phyloP scores from a whole-genome alignment of 1,284 basidiomycete genomes.

The Hypsizygus ulmarius region DNA sequence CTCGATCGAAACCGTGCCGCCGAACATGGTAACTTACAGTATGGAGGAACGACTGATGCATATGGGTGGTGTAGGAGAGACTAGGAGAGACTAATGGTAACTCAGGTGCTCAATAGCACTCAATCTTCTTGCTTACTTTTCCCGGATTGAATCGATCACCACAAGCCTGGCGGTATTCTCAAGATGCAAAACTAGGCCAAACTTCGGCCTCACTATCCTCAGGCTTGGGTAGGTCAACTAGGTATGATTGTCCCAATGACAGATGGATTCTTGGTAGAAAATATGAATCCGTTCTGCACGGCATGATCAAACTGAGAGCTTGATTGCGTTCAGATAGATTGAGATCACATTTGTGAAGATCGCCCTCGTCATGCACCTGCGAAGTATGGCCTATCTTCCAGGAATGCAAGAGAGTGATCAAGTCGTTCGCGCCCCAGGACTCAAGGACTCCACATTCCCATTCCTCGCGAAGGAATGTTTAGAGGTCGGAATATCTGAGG shows the following conservation, averaged over 20 bases:
- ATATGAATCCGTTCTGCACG: conserved; percentile 58
- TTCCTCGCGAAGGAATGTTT: conserved; percentile 47
- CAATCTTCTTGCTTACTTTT: conserved; percentile 44
- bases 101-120: too few species aligned
- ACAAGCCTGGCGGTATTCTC: conserved; percentile 41
- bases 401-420: conserved; percentile 50
- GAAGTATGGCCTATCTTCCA: conserved; percentile 58
- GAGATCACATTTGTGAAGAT: conserved; percentile 40
- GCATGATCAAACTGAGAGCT: conserved; percentile 57
- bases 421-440: conserved; percentile 57
- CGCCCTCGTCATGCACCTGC: conserved; percentile 41
- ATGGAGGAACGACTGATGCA: not conserved
- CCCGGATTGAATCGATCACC: conserved; percentile 56
- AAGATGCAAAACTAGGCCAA: conserved; percentile 38
- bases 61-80: too few species aligned
- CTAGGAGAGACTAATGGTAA: too few species aligned
- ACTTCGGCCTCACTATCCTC: conserved; percentile 57
- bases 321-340: conserved; percentile 41
- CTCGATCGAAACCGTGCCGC: conserved; percentile 32
- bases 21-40: not conserved
- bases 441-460: conserved; percentile 50
- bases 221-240: conserved; percentile 34
- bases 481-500: conserved; percentile 43
- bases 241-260: not conserved
- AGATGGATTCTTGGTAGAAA: conserved; percentile 40